phyloP scores from a whole-genome alignment of 345 rosid species.

The Eucalyptus grandis region DNA sequence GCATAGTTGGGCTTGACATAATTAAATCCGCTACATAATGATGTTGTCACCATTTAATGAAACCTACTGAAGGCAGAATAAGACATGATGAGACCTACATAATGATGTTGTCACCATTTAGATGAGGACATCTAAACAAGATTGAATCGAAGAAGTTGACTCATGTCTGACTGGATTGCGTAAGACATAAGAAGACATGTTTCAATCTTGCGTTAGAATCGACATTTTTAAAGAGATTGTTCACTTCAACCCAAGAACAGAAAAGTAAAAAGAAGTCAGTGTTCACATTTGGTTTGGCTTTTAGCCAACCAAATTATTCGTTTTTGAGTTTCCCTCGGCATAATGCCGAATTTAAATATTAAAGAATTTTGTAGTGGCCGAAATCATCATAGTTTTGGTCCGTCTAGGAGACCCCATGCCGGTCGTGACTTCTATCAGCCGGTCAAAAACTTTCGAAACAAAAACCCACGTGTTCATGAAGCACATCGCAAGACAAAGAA shows the following conservation, averaged over 20 bases:
- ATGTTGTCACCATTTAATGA: neutral
- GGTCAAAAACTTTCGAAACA: neutral
- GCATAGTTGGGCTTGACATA: neutral
- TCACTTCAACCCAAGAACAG: neutral
- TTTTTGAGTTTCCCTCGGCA: neutral
- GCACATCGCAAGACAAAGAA: neutral
- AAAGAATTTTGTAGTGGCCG: neutral
- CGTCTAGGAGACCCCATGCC: neutral
- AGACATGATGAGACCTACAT: neutral
- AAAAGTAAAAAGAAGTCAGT: neutral
- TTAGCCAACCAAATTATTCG: neutral
- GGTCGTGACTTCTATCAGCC: neutral
- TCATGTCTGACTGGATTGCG: neutral
- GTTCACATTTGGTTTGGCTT: neutral
- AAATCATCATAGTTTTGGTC: neutral
- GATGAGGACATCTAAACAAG: neutral
- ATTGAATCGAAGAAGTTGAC: neutral
- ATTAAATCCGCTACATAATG: neutral
- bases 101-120: neutral
- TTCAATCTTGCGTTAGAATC: neutral
- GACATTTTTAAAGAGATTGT: neutral
- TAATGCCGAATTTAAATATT: neutral
- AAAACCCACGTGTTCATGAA: neutral
- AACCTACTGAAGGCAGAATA: neutral
- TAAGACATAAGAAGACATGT: neutral